Evolutionary conservation across 139 green algal genomes (phyloP).

Genomic region (Pleodorina starrii): DNA sequence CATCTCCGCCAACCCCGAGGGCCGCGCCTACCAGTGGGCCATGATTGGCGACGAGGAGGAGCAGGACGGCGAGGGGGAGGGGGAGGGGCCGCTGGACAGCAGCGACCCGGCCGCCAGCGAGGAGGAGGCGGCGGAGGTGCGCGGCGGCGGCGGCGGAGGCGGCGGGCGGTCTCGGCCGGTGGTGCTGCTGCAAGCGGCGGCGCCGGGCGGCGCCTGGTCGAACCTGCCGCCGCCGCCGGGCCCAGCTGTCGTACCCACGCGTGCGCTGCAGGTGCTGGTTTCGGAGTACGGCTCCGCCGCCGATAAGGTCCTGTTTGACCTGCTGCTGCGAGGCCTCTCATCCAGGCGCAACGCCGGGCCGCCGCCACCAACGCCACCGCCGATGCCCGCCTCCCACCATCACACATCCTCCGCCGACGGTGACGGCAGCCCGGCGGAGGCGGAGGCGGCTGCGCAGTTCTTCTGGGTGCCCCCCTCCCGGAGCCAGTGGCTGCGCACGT

Average conservation of each 20-base stretch:
- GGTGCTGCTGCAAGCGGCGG: slow-evolving; percentile 15
- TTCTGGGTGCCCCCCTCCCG: slow-evolving; percentile 36
- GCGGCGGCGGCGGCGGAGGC: neutral
- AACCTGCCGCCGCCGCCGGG: slow-evolving; percentile 18
- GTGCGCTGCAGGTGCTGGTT: slow-evolving; percentile 41
- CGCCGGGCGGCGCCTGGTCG: slow-evolving; percentile 6
- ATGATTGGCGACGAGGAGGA: slow-evolving; percentile 13
- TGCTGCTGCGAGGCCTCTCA: slow-evolving; percentile 32
- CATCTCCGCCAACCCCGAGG: slow-evolving; percentile 25
- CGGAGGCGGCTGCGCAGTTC: neutral
- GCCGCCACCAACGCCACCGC: neutral
- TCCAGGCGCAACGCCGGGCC: neutral
- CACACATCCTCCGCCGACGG: neutral
- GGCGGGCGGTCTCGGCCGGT: neutral
- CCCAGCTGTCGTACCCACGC: slow-evolving; percentile 37
- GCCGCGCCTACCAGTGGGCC: slow-evolving; percentile 42
- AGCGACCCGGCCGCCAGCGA: neutral
- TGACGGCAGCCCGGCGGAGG: neutral
- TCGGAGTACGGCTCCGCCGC: slow-evolving; percentile 34
- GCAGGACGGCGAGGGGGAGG: neutral
- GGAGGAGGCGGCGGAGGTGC: neutral
- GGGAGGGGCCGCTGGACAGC: too few species aligned
- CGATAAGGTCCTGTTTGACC: slow-evolving; percentile 42
- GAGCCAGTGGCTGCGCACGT: slow-evolving; percentile 8
- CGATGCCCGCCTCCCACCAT: too few species aligned